Conservation (phyloP, 768 basidiomycete genomes). For the Leccinum aurantiacum region DNA sequence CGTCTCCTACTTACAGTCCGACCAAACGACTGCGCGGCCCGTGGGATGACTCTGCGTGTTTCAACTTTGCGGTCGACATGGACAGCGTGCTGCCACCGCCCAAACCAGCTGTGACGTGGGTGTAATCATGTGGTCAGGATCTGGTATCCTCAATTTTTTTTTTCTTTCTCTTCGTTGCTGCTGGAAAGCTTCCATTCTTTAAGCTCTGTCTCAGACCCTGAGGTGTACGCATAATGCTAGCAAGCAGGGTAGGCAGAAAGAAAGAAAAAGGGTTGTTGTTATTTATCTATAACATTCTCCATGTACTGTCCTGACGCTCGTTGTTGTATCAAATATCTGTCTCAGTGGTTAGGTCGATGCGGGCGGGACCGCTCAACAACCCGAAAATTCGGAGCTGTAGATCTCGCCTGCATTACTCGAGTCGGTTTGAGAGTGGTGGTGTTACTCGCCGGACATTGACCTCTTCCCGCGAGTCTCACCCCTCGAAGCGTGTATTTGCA, state of each 20-base stretch:
- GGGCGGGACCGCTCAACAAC: slow-evolving; percentile 1
- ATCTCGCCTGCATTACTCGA: not conserved
- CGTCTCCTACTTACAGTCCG: slow-evolving; percentile 21
- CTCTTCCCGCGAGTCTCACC: not conserved
- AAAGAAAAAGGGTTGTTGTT: not conserved
- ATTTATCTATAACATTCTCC: not conserved
- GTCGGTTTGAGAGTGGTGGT: not conserved
- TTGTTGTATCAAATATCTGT: slow-evolving; percentile 3
- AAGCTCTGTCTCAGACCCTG: not conserved
- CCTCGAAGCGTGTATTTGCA: slow-evolving; percentile 6
- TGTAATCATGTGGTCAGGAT: slow-evolving; percentile 9
- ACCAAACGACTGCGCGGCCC: slow-evolving; percentile 44
- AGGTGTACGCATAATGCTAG: not conserved
- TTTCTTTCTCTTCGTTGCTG: not conserved
- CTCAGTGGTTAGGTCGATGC: not conserved
- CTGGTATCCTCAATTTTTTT: slow-evolving; percentile 1
- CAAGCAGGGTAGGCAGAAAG: not conserved
- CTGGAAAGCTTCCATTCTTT: slow-evolving; percentile 3
- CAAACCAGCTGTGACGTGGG: slow-evolving; percentile 41
- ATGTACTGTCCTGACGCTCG: slow-evolving; percentile 5
- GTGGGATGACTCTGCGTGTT: slow-evolving; percentile 57
- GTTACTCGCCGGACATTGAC: not conserved
- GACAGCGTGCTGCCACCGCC: slow-evolving; percentile 46
- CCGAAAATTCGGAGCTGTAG: not conserved
- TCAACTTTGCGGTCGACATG: slow-evolving; percentile 45